Evolutionary conservation across 2,329 filamentous ascomycete genomes (phyloP), one percentile per base, ranked within the genome.

Genomic region (Fusarium nygamai): DNA sequence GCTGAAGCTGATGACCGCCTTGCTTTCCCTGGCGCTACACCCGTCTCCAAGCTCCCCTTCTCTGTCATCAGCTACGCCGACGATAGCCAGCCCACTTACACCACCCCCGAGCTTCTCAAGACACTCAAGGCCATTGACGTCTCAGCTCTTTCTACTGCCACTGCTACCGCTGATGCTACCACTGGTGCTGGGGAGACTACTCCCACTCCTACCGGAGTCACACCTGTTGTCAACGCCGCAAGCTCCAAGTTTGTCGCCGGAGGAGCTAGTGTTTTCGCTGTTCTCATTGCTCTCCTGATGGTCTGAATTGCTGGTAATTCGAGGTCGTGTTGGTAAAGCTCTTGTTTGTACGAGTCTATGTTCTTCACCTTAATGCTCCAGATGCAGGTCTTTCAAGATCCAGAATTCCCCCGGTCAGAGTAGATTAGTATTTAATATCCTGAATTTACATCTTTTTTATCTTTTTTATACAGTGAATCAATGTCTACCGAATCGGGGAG

Each of bases 21-120:
- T 3, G 78, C 79, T 12, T 81, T 80, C 33, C 67, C 77, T 17
- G 57, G 56, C 9, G 80, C 80, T 8, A 71, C 77, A 9, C 27
- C 78, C 0, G 77, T 80, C 12, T 77, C 76, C 12, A 60, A 64
- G 58, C 73, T 81, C 3, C 78, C 79, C 4, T 80, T 81, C 61
- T 76, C 78, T 0, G 73, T 56, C 44, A 62, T 79, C 20, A 72
- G 73, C 19, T 81, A 78, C 41, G 68, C 41, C 3, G 68, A 64
- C 3, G 79, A 80, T 13, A 60, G 48, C 2, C 71, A 73, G 17
- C 43, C 57, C 3, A 71, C 72, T 4, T 81, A 81, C 61, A 80
- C 77, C 0, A 80, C 79, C 1, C 79, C 79, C 2, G 69, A 72
- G 43, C 64, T 81, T 24, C 76, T 81, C 3, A 59, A 73, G 64